Conservation (phyloP, 2,329 filamentous ascomycete genomes). For the Pestalotiopsis fici region DNA sequence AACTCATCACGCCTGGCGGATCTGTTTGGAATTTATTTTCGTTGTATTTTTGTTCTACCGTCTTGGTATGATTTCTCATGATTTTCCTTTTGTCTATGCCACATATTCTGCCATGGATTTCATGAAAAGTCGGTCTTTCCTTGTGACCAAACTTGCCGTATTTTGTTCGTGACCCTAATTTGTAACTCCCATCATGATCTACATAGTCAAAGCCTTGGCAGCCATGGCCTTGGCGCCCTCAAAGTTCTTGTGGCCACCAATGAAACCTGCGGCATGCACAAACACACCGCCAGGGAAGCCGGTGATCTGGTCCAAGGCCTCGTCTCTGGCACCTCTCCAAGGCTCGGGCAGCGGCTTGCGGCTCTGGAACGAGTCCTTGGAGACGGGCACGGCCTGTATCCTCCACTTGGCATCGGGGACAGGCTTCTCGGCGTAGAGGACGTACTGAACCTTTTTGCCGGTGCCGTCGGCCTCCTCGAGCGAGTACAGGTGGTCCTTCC, state of each 20-base stretch:
- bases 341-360: slow-evolving; percentile 86
- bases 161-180: neutral
- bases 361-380: slow-evolving; percentile 85
- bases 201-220: slow-evolving; percentile 64
- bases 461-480: slow-evolving; percentile 63
- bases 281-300: slow-evolving; percentile 80
- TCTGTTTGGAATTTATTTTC: neutral
- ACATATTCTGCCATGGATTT: neutral
- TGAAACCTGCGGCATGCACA: slow-evolving; percentile 93
- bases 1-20: neutral
- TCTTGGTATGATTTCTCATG: neutral
- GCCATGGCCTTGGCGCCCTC: slow-evolving; percentile 89
- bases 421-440: slow-evolving; percentile 85
- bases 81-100: slow-evolving; percentile 11
- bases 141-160: neutral
- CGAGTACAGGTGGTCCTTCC: slow-evolving; percentile 94
- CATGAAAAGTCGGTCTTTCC: neutral
- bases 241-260: slow-evolving; percentile 90
- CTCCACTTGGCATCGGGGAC: slow-evolving; percentile 82
- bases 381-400: slow-evolving; percentile 86
- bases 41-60: neutral
- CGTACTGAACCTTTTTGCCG: slow-evolving; percentile 66
- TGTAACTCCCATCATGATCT: slow-evolving; percentile 8
- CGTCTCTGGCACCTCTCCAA: slow-evolving; percentile 90
- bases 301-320: slow-evolving; percentile 73